Base-by-base conservation (phyloP, 345 rosid genomes). In the Excoecaria agallocha region DNA sequence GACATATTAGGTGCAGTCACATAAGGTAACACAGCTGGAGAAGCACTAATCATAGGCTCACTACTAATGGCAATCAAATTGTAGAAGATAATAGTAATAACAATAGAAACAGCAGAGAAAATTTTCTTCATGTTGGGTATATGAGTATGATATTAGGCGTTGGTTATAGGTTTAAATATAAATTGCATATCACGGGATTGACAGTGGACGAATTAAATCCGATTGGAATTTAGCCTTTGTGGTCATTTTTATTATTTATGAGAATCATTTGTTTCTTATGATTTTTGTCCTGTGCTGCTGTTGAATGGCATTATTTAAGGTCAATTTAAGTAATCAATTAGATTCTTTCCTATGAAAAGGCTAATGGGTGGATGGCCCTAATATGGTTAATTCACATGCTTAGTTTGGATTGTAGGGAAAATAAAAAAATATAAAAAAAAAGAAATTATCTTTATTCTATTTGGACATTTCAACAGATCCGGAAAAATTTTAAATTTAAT, bases 11-110 rank as follows among this genome's bases (percentile, higher is more conserved):
- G 88, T 65, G 89, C 80, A 79, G 63, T 84, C 13, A 69, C 78
- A 37, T 85, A 78, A 6, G 96, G 91, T 43, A 83, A 73, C 74
- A 84, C 86, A 67, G 87, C 83, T 0, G 96, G 91, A 74, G 91
- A 86, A 76, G 93, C 88, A 57, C 82, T 68, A 71, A 85, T 79
- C 15, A 85, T 76, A 39, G 86, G 83, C 61, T 86, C 87, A 55
- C 65, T 41, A 30, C 73, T 59, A 45, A 78, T 50, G 6, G 19
- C 55, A 60, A 77, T 82, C 80, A 77, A 58, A 59, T 66, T 67
- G 38, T 69, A 58, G 8, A 79, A 75, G 73, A 77, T 4, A 55
- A 80, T 12, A 70, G 79, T 43, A 75, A 85, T 9, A 82, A 78
- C 67, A 35, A 83, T n/a, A 4, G 69, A 19, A 35, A 61, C 5